Percentiles rank a stretch among this genome's conserved stretches.
Conservation (phyloP, 176 grass and related monocot species). For the Lolium rigidum region DNA sequence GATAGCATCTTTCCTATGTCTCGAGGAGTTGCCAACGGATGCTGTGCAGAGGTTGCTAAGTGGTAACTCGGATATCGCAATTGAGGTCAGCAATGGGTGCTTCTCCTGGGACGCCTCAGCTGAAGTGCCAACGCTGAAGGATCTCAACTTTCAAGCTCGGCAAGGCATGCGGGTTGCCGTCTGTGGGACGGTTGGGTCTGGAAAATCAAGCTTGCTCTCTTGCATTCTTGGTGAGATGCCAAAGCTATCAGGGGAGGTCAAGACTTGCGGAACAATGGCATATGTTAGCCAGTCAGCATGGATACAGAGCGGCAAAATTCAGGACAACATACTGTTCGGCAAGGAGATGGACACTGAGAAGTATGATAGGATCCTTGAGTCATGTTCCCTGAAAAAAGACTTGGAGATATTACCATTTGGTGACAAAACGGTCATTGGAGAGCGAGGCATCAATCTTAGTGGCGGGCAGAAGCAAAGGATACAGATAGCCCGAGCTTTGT, state of each 20-base stretch:
- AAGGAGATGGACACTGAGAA: constrained; percentile 48
- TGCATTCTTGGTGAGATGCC: constrained; percentile 62
- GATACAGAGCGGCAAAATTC: constrained; percentile 62
- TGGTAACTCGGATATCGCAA: constrained; percentile 52
- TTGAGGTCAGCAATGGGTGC: constrained; percentile 48
- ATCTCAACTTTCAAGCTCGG: constrained; percentile 53
- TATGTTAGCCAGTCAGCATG: constrained; percentile 62
- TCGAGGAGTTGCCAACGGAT: constrained; percentile 50
- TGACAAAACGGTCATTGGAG: too few species aligned
- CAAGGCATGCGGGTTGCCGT: constrained; percentile 47
- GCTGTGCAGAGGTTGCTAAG: constrained; percentile 44
- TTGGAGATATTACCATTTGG: too few species aligned
- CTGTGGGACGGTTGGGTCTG: constrained; percentile 51
- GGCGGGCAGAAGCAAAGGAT: too few species aligned
- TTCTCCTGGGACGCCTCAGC: constrained; percentile 50
- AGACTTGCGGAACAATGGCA: constrained; percentile 43
- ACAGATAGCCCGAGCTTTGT: too few species aligned
- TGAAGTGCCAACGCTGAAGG: constrained; percentile 46
- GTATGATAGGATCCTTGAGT: constrained; percentile 47
- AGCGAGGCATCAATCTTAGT: too few species aligned
- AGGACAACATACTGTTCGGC: constrained; percentile 60
- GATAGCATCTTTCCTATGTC: constrained; percentile 54
- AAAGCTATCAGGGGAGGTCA: constrained; percentile 54
- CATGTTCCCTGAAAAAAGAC: constrained; percentile 20
- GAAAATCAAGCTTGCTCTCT: constrained; percentile 59